Evolutionary conservation across 2,329 filamentous ascomycete genomes (phyloP).

Genomic region (Colletotrichum sp.): DNA sequence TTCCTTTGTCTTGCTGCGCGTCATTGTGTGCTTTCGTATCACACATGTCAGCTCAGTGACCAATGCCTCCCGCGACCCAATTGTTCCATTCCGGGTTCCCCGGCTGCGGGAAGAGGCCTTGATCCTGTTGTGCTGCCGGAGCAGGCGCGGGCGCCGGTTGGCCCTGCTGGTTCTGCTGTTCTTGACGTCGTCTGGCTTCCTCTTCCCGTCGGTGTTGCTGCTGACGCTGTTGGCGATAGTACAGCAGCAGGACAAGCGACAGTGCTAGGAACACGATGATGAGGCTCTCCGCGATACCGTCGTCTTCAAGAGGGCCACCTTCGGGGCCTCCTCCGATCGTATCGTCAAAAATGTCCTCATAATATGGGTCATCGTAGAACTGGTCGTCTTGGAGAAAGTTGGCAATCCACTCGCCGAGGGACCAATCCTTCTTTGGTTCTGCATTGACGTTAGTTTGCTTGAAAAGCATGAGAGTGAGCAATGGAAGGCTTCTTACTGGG

Average conservation of each 20-base stretch:
- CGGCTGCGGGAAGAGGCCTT: constrained; percentile 53
- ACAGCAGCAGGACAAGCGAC: constrained; percentile 77
- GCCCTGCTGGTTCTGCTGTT: constrained; percentile 26
- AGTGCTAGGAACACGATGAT: constrained; percentile 81
- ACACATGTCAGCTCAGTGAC: constrained; percentile 44
- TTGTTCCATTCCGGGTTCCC: constrained; percentile 71
- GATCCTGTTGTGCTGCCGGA: constrained; percentile 24
- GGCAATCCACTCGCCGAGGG: constrained; percentile 83
- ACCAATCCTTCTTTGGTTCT: constrained; percentile 77
- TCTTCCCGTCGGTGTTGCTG: constrained; percentile 52
- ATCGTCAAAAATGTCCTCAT: constrained; percentile 61
- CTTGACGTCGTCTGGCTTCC: constrained; percentile 36
- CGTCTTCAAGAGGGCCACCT: constrained; percentile 61
- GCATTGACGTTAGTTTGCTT: constrained; percentile 30
- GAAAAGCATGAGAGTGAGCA: not conserved
- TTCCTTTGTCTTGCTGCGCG: not conserved
- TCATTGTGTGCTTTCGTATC: not conserved
- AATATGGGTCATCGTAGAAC: constrained; percentile 64
- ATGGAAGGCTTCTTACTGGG: constrained; percentile 63
- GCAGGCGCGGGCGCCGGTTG: constrained; percentile 31
- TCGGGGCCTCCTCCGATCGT: constrained; percentile 66
- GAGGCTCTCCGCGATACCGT: constrained; percentile 82
- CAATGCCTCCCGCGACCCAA: constrained; percentile 69
- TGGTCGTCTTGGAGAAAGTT: constrained; percentile 80
- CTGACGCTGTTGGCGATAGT: constrained; percentile 77